These are phyloP conservation scores for Skeletonema grethae DNA, from an alignment of 108 stramenopile species.

Conservation along the genomic window DNA sequence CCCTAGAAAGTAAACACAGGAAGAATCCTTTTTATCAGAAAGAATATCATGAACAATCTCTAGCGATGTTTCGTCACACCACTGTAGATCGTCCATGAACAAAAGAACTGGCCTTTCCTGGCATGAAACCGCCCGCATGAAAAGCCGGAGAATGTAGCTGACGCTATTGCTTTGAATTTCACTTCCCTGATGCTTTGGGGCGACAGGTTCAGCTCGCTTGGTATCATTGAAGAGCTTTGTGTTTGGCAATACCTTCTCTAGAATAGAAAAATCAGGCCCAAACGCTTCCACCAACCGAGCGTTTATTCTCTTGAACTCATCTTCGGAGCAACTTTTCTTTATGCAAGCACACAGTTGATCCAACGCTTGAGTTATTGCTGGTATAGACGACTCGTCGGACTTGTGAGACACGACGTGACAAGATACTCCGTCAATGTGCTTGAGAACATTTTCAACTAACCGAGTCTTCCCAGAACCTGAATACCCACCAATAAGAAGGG, in stretches of 20 bases:
- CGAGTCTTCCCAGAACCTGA: conserved; percentile 33
- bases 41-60: conserved; percentile 23
- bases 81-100: conserved; percentile 53
- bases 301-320: conserved; percentile 15
- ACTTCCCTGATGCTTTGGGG: conserved; percentile 4
- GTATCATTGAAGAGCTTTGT: conserved; percentile 4
- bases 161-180: conserved; percentile 10
- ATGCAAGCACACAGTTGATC: conserved; percentile 29
- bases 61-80: conserved; percentile 40
- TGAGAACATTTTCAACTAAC: conserved; percentile 21
- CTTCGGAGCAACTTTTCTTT: background rate
- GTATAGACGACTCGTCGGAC: conserved; percentile 23
- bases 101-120: conserved; percentile 27
- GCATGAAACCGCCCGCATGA: conserved; percentile 36
- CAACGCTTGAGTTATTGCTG: conserved; percentile 19
- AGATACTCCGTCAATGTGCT: conserved; percentile 5
- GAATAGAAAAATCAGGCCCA: conserved; percentile 21
- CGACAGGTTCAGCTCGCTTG: background rate
- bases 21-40: conserved; percentile 19
- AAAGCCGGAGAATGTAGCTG: conserved; percentile 25
- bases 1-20: conserved; percentile 38
- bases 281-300: conserved; percentile 12
- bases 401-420: conserved; percentile 22
- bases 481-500: conserved; percentile 20
- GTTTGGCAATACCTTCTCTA: conserved; percentile 23